Evolutionary conservation across 2,329 filamentous ascomycete genomes (phyloP), one percentile per base, ranked within the genome.

Genomic region (Aspergillus glaucus): DNA sequence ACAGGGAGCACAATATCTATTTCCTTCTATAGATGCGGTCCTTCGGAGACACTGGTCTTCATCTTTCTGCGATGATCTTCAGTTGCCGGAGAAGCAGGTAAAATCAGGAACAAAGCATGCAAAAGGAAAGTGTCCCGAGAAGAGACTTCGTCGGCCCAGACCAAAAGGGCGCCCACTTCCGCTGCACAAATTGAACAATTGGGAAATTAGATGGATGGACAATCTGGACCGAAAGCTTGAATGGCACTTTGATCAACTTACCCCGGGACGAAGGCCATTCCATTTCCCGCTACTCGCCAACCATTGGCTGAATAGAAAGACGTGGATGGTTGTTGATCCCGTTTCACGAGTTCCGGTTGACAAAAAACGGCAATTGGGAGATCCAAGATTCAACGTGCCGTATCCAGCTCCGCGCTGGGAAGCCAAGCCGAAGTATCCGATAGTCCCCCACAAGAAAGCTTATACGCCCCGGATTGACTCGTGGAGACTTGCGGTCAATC

Each of bases 301-400:
- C 43, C 70, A 71, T 48, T 73, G 69, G 69, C 45, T 72, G n/a
- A 73, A 71, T 46, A 60, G 52, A 37, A 57, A 64, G 28, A 71
- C 68, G 1, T 71, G 68, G 69, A 43, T 68, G 17, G 67, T 72
- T 24, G 59, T 63, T 37, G 68, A 71, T 48, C 67, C 69, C 7
- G 52, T 62, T n/a, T 71, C 66, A 24, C 61, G 70, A 45, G 59
- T 68, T 22, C 49, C 64, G 6, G 56, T 51, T 5, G 56, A 68
- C 34, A 52, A 53, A 22, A 64, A 64, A 51, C 58, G 69, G 28
- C 50, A 48, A 12, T 53, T 61, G 36, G 69, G 69, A 26, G 67
- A 71, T 49, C 65, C 68, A 8, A 60, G 68, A 46, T 66, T 62
- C 48, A 69, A 65, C 26, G 53, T 55, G 10, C 58, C 63, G 17